A percentile compares a stretch with the other conserved stretches of the same genome.
Evolutionary conservation across 345 rosid genomes (phyloP).

Genomic region (Excoecaria cochinchinensis): DNA sequence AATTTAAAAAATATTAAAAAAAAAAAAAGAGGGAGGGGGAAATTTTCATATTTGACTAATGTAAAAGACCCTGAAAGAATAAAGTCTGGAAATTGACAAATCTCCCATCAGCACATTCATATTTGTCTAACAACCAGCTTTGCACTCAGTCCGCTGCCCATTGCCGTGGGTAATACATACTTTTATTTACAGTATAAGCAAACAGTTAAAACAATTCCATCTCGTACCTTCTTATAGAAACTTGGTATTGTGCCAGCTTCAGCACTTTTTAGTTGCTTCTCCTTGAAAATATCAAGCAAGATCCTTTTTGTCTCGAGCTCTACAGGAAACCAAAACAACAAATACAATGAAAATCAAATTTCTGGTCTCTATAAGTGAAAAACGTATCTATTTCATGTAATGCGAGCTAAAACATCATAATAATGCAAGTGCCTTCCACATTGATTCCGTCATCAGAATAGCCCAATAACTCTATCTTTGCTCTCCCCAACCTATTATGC

Average conservation of each 20-base stretch:
- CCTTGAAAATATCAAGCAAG: conserved; percentile 96
- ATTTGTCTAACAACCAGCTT: neutral
- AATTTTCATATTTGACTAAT: neutral
- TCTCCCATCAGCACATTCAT: neutral
- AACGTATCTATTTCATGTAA: neutral
- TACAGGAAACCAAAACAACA: conserved; percentile 20
- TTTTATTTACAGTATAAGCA: neutral
- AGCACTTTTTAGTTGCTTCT: conserved; percentile 86
- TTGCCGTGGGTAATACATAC: neutral
- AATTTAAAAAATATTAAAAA: conserved; percentile 4
- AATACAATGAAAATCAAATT: neutral
- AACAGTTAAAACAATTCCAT: neutral
- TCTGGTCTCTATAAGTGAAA: neutral
- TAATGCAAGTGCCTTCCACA: neutral
- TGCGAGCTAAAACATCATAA: neutral
- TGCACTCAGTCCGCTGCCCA: neutral
- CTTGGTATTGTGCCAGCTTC: conserved; percentile 89
- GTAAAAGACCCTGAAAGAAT: neutral
- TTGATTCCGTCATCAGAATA: neutral
- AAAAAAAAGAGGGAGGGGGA: too few relatives aligned
- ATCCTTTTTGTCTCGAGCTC: conserved; percentile 98
- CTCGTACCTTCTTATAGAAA: conserved; percentile 92
- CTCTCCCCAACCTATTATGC: neutral
- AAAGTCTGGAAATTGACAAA: neutral
- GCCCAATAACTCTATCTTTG: neutral